Base-by-base conservation (phyloP, 2,329 filamentous ascomycete species). In the Colletotrichum karsti region DNA sequence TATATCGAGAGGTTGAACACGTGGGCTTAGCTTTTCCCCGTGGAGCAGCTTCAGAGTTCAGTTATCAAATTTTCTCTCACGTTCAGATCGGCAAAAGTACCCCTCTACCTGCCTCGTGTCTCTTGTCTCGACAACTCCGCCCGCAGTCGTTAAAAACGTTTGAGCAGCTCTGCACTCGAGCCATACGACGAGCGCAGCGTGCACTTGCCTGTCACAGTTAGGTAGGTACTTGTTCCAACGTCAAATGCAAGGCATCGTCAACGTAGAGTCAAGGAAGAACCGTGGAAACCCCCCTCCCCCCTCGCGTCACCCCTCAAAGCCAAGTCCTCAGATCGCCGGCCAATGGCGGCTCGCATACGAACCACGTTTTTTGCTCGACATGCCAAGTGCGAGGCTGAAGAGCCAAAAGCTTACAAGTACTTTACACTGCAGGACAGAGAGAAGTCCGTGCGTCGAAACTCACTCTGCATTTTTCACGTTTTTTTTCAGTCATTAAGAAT, bases 361-460 rank as follows among this genome's bases (percentile, higher is more conserved):
- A 72, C 72, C 72, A 72, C 71, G 71, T 72, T 72, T 71, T 67
- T 65, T 63, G 56, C 67, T 69, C 65, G 66, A 70, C 72, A 69
- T 67, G 70, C 69, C 67, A 72, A 71, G 70, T 59, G 59, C 72
- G 67, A 74, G 72, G 72, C 72, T 74, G 72, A 73, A 64, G n/a
- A 50, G 18, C 15, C 24, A 26, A 26, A 50, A 28, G 46, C 46
- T 30, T 50, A 9, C 26, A 13, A 46, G 42, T 22, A 46, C 10
- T 46, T 22, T 18, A 46, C 13, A 13, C 15, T 13, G 18, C 9
- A 20, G 7, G 44, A 26, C 48, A 46, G 28, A 37, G 35, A 53
- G 20, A 53, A 20, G 7, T 50, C 28, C 28, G 24, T 10, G 46
- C 46, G 24, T 28, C 46, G n/a, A 13, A 30, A 30, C 26, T 30